Base-by-base conservation (phyloP, 805 yeast species). In the Maudiozyma bulderi region DNA sequence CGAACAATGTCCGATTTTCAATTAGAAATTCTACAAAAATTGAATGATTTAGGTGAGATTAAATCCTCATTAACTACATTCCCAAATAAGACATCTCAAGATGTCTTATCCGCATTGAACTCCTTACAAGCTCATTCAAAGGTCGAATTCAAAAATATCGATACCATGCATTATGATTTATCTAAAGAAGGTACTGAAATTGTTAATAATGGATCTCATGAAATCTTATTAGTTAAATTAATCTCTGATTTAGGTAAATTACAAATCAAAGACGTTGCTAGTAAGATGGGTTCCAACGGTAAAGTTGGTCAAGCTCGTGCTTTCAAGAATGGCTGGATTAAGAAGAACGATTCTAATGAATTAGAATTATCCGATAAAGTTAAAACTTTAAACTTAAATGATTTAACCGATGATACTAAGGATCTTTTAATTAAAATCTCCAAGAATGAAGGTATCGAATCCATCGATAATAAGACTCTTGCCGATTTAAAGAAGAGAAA, bases 291-390 rank as follows among this genome's bases (percentile, higher is more conserved):
- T 49, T 72, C 79, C 45, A 80, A 80, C 51, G 98, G 97, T 54
- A 82, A 83, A 58, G 76, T 91, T 55, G 99, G 99, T 54, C 99
- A 93, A 72, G 95, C 95, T 58, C 82, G 90, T 61, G 99, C 98
- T 14, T 95, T 93, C 78, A 91, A 89, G 70, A 90, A 90, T 67
- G 95, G 95, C 40, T 93, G 99, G 99, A 82, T 93, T 60, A 72
- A 78, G 54, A 93, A 95, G 67, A 86, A 84, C 51, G 95, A 91
- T 50, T 95, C 86, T 58, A 80, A 76, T 60, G 68, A 63, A 52
- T 76, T 91, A 57, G 78, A 86, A 46, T 65, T 86, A 31, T 78
- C 63, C 46, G 71, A 65, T 1, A 69, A 80, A 54, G 73, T 82
- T 33, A 69, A 73, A 45, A 72, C 70, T 40, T 50, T 52, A n/a